A percentile compares a stretch with the other conserved stretches of the same genome.
Conservation (phyloP, 1,139 yeast species). For the Yamadazyma dushanensis region DNA sequence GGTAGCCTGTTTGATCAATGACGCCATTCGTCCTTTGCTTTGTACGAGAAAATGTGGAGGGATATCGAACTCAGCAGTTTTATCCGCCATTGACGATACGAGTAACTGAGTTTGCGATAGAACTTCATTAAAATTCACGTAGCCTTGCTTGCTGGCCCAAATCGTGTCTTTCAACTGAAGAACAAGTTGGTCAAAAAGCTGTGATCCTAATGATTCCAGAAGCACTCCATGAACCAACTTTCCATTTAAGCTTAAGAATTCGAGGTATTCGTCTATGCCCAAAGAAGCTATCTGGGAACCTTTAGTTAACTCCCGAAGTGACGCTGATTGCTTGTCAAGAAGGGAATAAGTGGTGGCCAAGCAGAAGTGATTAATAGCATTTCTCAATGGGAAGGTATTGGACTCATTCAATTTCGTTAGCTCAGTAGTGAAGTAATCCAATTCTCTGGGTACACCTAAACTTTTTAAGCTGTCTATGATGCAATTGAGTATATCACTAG, state of each 20-base stretch:
- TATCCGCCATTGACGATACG: not conserved
- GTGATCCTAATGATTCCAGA: not conserved
- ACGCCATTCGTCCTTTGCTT: not conserved
- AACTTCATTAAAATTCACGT: not conserved
- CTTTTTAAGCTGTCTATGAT: slow-evolving; percentile 38
- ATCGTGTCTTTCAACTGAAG: not conserved
- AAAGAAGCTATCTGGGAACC: slow-evolving; percentile 9
- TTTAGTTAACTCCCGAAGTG: slow-evolving; percentile 5
- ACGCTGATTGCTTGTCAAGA: slow-evolving; percentile 11
- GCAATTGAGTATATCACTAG: slow-evolving; percentile 34
- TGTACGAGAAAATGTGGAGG: not conserved
- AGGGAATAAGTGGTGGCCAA: slow-evolving; percentile 19
- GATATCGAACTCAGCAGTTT: not conserved
- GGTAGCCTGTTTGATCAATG: not conserved
- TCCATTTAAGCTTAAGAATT: slow-evolving; percentile 6
- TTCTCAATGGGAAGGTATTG: slow-evolving; percentile 27
- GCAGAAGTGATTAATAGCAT: slow-evolving; percentile 23
- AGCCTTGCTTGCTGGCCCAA: not conserved
- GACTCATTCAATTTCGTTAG: slow-evolving; percentile 34
- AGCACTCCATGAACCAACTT: slow-evolving; percentile 3
- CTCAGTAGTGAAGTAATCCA: slow-evolving; percentile 51
- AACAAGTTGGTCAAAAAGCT: not conserved
- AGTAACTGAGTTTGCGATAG: not conserved
- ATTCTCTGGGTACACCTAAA: slow-evolving; percentile 56
- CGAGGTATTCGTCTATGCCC: slow-evolving; percentile 6